Evolutionary conservation across 495 filamentous ascomycete genomes (phyloP).

Genomic region (Penicillium crystallinum): DNA sequence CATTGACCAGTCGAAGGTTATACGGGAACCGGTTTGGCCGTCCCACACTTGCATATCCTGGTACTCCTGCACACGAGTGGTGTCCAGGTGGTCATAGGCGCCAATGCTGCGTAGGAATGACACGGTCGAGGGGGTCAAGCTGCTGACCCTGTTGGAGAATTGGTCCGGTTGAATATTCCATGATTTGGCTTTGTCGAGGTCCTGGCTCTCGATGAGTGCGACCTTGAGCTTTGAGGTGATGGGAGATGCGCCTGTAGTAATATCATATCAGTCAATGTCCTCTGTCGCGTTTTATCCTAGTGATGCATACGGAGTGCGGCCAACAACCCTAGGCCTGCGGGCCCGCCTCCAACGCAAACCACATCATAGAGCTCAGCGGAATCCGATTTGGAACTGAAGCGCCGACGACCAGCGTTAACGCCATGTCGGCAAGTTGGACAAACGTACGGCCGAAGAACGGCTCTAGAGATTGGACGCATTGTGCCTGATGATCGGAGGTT

Average conservation of each 20-base stretch:
- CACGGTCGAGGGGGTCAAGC: slow-evolving; percentile 80
- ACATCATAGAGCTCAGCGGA: slow-evolving; percentile 73
- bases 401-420: slow-evolving; percentile 21
- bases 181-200: slow-evolving; percentile 58
- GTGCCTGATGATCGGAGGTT: slow-evolving; percentile 13
- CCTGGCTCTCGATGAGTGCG: slow-evolving; percentile 86
- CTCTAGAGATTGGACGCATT: slow-evolving; percentile 35
- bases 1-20: slow-evolving; percentile 76
- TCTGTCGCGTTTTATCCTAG: neutral
- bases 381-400: slow-evolving; percentile 23
- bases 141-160: slow-evolving; percentile 93
- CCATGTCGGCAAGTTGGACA: slow-evolving; percentile 39
- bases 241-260: slow-evolving; percentile 53
- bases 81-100: slow-evolving; percentile 74
- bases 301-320: slow-evolving; percentile 70
- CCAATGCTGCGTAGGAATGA: slow-evolving; percentile 70
- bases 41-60: slow-evolving; percentile 97
- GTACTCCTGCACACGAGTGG: slow-evolving; percentile 73
- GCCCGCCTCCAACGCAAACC: slow-evolving; percentile 94
- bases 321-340: slow-evolving; percentile 83
- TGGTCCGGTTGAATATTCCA: slow-evolving; percentile 60
- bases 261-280: neutral
- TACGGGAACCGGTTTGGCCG: slow-evolving; percentile 76
- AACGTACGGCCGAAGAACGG: slow-evolving; percentile 35
- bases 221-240: slow-evolving; percentile 72